phyloP scores from a whole-genome alignment of 768 basidiomycete species.

The Strobilomyces dryophilus region DNA sequence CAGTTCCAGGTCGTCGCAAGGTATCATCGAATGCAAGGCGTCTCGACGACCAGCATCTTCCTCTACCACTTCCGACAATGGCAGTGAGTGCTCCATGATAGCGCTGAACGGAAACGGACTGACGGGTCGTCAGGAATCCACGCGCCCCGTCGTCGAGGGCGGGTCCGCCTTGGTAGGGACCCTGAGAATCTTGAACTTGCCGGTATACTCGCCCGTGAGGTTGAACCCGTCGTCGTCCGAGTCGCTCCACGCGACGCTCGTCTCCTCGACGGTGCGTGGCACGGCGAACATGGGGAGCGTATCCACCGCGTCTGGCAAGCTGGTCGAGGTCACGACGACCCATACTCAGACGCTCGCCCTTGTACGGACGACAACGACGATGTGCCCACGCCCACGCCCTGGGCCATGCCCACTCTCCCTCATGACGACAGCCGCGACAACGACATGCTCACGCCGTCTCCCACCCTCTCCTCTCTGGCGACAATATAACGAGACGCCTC shows the following conservation, averaged over 20 bases:
- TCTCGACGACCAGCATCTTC: not conserved
- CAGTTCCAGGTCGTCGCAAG: constrained; percentile 2
- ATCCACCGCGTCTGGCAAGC: constrained; percentile 2
- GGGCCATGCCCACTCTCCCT: too few species aligned
- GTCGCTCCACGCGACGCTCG: constrained; percentile 23
- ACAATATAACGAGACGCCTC: too few species aligned
- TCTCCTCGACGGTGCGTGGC: constrained; percentile 1
- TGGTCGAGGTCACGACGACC: not conserved
- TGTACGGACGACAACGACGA: too few species aligned
- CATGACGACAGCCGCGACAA: too few species aligned
- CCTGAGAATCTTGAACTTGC: constrained; percentile 50
- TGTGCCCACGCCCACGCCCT: too few species aligned
- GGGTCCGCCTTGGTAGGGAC: constrained; percentile 66
- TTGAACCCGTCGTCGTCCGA: constrained; percentile 31
- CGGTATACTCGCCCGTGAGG: constrained; percentile 61
- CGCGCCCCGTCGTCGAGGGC: constrained; percentile 47
- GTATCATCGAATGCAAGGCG: not conserved
- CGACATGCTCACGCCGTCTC: too few species aligned
- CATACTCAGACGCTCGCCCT: too few species aligned
- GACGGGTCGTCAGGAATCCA: constrained; percentile 61
- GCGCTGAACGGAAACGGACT: constrained; percentile 56
- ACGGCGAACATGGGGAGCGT: constrained; percentile 18
- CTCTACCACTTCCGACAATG: constrained; percentile 10
- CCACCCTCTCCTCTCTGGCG: too few species aligned
- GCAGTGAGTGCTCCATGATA: constrained; percentile 29